A percentile compares a stretch with the other conserved stretches of the same genome.
phyloP scores from a whole-genome alignment of 352 stramenopile species.

The Phytophthora fragariae region DNA sequence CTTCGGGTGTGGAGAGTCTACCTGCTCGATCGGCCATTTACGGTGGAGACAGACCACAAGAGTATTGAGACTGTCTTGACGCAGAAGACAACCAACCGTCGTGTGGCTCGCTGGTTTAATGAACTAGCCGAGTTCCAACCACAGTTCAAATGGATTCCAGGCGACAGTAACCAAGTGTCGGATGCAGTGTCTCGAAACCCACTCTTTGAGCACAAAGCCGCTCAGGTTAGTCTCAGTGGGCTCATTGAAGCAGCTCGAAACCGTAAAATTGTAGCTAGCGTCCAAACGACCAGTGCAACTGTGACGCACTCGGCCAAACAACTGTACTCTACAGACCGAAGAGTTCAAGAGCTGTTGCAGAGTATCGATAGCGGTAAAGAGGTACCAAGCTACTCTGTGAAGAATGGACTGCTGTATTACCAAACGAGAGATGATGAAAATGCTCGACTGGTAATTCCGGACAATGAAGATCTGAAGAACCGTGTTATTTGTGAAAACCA shows the following conservation, averaged over 20 bases:
- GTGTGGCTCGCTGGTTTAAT: conserved; percentile 26
- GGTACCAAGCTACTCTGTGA: conserved; percentile 6
- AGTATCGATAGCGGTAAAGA: conserved; percentile 3
- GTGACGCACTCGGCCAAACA: conserved; percentile 6
- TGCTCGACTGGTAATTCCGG: conserved; percentile 15
- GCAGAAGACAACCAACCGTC: conserved; percentile 24
- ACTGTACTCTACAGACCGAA: conserved; percentile 2
- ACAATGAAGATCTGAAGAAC: conserved; percentile 28
- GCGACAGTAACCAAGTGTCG: not conserved
- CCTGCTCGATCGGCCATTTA: conserved; percentile 15
- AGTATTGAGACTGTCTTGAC: conserved; percentile 26
- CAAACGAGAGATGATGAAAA: conserved; percentile 19
- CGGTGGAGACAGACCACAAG: conserved; percentile 27
- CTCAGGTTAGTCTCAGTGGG: conserved; percentile 5
- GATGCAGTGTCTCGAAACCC: conserved; percentile 9
- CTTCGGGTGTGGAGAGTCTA: conserved; percentile 15
- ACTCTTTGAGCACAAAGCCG: conserved; percentile 12
- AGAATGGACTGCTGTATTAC: conserved; percentile 17
- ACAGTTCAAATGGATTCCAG: not conserved
- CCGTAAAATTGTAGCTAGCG: conserved; percentile 15
- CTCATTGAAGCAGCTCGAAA: conserved; percentile 1
- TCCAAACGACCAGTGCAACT: not conserved
- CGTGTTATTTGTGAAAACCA: conserved; percentile 25
- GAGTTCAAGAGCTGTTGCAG: conserved; percentile 3
- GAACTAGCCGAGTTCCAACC: conserved; percentile 9